phyloP scores from a whole-genome alignment of 208 protist species.

The Leishmania turanica region DNA sequence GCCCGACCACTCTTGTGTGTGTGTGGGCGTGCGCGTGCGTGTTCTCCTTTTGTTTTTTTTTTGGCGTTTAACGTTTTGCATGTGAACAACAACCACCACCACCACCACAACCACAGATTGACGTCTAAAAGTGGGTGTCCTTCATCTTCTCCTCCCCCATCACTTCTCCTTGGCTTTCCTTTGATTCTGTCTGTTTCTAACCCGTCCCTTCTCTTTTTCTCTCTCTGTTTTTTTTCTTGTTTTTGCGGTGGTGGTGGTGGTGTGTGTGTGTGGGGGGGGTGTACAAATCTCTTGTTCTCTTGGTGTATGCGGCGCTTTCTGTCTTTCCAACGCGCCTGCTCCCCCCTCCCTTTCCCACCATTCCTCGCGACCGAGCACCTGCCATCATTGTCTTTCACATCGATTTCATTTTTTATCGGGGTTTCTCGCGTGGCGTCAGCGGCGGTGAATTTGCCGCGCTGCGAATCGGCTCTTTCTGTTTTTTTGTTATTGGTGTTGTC shows the following conservation, averaged over 20 bases:
- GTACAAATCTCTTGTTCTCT: not conserved
- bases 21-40: not conserved
- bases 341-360: not conserved
- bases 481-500: not conserved
- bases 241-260: no score
- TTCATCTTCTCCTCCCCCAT: not conserved
- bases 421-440: no score
- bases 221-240: not conserved
- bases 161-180: not conserved
- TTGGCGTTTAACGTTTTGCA: not conserved
- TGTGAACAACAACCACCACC: no score
- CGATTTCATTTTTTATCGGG: no score
- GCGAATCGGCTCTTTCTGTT: not conserved
- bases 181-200: not conserved
- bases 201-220: not conserved
- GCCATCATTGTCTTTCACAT: not conserved
- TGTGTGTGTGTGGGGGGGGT: not conserved
- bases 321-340: not conserved
- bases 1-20: not conserved
- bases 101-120: no score
- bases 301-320: not conserved
- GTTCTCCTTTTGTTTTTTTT: not conserved
- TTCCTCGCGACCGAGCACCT: not conserved
- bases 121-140: no score
- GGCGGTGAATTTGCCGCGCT: not conserved